Percentiles rank a stretch among this genome's conserved stretches.
Evolutionary conservation across 352 stramenopile species (phyloP).

Genomic region (Phytopythium helicoides): DNA sequence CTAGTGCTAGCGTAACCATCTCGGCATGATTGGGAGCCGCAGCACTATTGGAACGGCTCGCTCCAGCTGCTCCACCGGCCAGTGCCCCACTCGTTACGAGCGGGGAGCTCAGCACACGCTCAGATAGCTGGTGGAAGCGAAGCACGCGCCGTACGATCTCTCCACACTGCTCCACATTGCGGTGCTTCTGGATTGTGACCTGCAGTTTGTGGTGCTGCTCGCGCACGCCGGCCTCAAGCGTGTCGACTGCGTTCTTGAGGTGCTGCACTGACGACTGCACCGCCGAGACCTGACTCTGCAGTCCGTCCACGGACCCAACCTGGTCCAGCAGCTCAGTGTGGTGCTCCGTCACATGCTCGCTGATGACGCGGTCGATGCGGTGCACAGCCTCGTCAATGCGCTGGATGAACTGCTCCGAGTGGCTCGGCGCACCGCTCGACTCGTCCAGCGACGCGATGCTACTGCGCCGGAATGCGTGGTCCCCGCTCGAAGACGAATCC

Average conservation of each 20-base stretch:
- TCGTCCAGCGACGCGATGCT: constrained; percentile 16
- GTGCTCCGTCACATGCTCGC: constrained; percentile 74
- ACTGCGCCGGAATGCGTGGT: constrained; percentile 14
- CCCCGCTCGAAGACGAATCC: constrained; percentile 36
- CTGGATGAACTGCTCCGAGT: constrained; percentile 78
- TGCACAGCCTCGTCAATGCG: constrained; percentile 59
- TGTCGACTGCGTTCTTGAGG: constrained; percentile 60
- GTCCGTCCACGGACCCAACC: constrained; percentile 74
- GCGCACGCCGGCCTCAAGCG: constrained; percentile 54
- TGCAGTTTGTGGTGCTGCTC: constrained; percentile 57
- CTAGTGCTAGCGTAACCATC: constrained; percentile 57
- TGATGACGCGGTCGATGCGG: constrained; percentile 76
- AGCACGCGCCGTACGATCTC: constrained; percentile 71
- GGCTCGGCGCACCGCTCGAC: constrained; percentile 22
- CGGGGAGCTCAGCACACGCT: constrained; percentile 40
- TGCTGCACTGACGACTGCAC: constrained; percentile 61
- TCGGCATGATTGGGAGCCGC: constrained; percentile 31
- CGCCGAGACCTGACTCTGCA: constrained; percentile 53
- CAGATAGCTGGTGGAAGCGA: constrained; percentile 73
- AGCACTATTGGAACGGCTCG: constrained; percentile 8
- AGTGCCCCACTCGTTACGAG: constrained; percentile 28
- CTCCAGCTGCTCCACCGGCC: constrained; percentile 2
- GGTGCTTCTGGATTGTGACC: constrained; percentile 68
- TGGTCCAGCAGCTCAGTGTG: constrained; percentile 66
- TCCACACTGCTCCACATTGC: constrained; percentile 73